Evolutionary conservation across 2,329 filamentous ascomycete genomes (phyloP), one percentile per base, ranked within the genome.

Genomic region (Aspergillus sp.): DNA sequence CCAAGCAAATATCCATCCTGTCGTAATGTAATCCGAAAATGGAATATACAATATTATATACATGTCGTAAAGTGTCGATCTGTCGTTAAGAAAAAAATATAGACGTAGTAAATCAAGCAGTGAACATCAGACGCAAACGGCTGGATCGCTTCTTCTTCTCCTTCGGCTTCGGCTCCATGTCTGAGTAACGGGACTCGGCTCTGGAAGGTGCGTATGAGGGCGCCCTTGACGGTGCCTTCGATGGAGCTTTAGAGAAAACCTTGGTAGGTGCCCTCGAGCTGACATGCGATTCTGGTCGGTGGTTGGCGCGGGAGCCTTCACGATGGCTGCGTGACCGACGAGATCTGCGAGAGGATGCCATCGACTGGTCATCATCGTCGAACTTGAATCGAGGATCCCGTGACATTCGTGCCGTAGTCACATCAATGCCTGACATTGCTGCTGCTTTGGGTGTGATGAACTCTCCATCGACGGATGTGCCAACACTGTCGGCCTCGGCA

Each of bases 381-480:
- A 72, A 74, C 53, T 72, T 75, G 66, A 75, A 75, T 10, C 73
- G 72, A 2, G 71, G 72, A 17, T 76, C 73, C 8, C 70, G 65
- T 41, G 66, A 53, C 55, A 67, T 69, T 21, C 68, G 63, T 17
- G 73, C 73, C 9, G 68, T 76, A 21, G 69, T 74, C 21, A 76
- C 64, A 45, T 75, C 72, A 41, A 81, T 74, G 8, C 80, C 77
- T 12, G 79, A 81, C 72, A 82, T 78, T 15, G 74, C 74, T 2
- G 79, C 79, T 2, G 86, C 87, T 3, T 78, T 79, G 0, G 85
- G 85, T 3, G 86, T 89, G 71, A 89, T 84, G 72, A 87, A 87
- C 69, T 89, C 87, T 58, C 86, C 86, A 55, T 89, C 87, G 12
- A 88, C 86, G 28, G 83, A 87, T 4, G 85, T 88, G 23, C 83